Base-by-base conservation (phyloP, 2,329 filamentous ascomycete genomes). In the Aspergillus melleus region DNA sequence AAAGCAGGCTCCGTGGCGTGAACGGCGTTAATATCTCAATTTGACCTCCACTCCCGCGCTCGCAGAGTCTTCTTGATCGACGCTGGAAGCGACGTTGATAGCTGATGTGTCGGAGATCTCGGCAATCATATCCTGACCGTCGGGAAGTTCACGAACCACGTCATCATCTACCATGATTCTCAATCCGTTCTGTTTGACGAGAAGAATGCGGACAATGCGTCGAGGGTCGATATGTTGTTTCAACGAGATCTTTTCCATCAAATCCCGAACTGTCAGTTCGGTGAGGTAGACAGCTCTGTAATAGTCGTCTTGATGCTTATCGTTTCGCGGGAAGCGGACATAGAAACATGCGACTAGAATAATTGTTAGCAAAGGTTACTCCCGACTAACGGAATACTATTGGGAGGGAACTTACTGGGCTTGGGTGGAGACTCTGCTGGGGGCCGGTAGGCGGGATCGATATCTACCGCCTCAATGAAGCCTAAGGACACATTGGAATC, bases 161-260 rank as follows among this genome's bases (percentile, higher is more conserved):
- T 97, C 92, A 70, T 98, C 92, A 70, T 98, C 95, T 68, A 98
- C 84, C 70, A 96, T 86, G 57, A 98, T 87, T 69, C 92, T 87
- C 1, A 97, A 78, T 0, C 92, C 92, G 64, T 88, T 87, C 14
- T 87, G 82, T 47, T 91, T 88, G 55, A 92, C 81, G 59, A 87
- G 90, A 4, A 96, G 81, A 1, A 88, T 88, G 39, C 90, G 88
- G 1, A 87, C 79, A 8, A 97, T 86, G 61, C 85, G 86, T 2
- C 84, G 83, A 1, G 90, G 81, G 62, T 97, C 91, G 52, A 98
- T 81, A 19, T 88, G 85, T 81, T 90, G 95, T 76, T 98, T 98
- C 57, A 83, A 78, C 2, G 91, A 88, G 20, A 97, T 86, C 49
- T 86, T 85, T 51, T 81, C 81, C 62, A 90, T 86, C 54, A 99